Conservation (phyloP, 2,329 filamentous ascomycete genomes). For the Aspergillus terreus region DNA sequence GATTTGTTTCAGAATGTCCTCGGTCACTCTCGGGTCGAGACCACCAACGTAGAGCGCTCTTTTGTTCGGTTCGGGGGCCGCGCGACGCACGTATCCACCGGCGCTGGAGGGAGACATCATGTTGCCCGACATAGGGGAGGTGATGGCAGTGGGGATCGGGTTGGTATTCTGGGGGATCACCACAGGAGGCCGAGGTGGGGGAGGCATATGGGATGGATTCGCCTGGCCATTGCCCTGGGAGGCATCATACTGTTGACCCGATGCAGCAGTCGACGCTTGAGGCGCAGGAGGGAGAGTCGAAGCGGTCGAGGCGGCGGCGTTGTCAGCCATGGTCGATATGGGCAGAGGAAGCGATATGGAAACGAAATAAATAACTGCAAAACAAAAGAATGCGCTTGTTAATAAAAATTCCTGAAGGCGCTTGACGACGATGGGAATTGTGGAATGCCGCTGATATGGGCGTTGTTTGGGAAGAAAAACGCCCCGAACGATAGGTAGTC, state of each 20-base stretch:
- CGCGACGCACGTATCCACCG: constrained; percentile 77
- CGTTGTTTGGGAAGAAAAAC: constrained; percentile 18
- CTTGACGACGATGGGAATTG: constrained; percentile 6
- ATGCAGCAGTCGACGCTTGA: constrained; percentile 65
- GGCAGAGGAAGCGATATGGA: constrained; percentile 18
- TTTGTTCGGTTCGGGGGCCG: constrained; percentile 97
- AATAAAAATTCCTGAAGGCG: constrained; percentile 12
- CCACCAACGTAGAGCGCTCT: constrained; percentile 93
- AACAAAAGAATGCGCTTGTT: constrained; percentile 18
- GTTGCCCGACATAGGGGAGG: constrained; percentile 73
- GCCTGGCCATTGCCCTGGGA: constrained; percentile 65
- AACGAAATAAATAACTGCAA: constrained; percentile 12
- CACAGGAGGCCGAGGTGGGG: constrained; percentile 76
- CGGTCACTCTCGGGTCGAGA: constrained; percentile 88
- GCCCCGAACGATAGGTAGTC: constrained; percentile 25
- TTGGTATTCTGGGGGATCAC: constrained; percentile 95
- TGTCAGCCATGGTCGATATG: constrained; percentile 68
- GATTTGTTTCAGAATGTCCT: constrained; percentile 94
- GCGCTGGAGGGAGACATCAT: constrained; percentile 84
- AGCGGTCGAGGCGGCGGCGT: constrained; percentile 58
- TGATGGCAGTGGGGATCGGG: constrained; percentile 87
- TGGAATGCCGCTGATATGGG: constrained; percentile 11
- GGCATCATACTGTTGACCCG: constrained; percentile 68
- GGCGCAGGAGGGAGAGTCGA: constrained; percentile 67
- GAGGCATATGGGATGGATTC: constrained; percentile 76